Conservation (phyloP, 192 early-diverging fungal genomes). For the Gonapodya prolifera region DNA sequence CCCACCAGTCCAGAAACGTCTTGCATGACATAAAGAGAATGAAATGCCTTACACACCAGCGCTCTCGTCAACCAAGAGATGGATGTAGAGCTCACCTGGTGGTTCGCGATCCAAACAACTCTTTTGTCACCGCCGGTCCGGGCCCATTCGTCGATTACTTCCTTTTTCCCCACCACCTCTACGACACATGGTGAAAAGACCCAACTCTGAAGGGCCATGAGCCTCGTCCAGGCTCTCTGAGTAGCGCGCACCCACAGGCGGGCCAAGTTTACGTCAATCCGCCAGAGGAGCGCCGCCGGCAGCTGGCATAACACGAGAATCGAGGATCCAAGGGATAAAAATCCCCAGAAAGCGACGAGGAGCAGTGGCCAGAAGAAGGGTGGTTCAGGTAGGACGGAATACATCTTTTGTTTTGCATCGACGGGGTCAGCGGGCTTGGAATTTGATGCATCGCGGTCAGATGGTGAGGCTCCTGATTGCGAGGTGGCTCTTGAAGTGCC, state of each 20-base stretch:
- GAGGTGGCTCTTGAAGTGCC: too few species aligned
- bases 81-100: neutral
- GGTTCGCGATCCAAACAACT: neutral
- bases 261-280: neutral
- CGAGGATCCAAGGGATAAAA: neutral
- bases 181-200: neutral
- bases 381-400: neutral
- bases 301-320: neutral
- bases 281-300: neutral
- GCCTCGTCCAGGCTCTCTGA: neutral
- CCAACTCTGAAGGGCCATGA: neutral
- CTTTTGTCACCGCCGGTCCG: neutral
- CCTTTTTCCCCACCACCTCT: neutral
- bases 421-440: too few species aligned
- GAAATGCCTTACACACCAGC: too few species aligned
- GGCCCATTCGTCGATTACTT: neutral
- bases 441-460: too few species aligned
- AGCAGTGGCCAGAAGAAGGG: neutral
- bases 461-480: too few species aligned
- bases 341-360: neutral
- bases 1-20: neutral
- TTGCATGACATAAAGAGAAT: too few species aligned
- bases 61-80: neutral
- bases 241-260: neutral
- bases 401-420: too few species aligned